Base-by-base conservation (phyloP, 2,329 filamentous ascomycete genomes). In the Neofusicoccum ribis region DNA sequence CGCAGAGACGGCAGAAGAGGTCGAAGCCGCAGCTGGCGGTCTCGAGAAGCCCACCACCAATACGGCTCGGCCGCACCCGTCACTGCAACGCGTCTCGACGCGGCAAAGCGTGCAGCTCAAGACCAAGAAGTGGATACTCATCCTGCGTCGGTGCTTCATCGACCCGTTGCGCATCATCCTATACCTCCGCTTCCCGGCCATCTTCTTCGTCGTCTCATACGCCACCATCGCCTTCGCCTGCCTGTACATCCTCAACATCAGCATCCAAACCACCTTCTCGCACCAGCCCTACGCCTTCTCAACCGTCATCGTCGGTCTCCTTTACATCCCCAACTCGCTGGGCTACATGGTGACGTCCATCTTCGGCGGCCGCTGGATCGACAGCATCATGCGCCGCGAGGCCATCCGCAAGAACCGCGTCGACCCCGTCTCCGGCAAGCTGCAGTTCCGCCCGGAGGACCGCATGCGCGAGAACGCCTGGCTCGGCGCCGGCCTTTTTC, bases 401-500 rank as follows among this genome's bases (percentile, higher is more conserved):
- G 77, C 77, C 0, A 68, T 69, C 2, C 76, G 74, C 66, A 75
- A 74, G 39, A 74, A 73, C 36, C 71, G 76, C 12, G 75, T 75
- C 66, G 76, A 79, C 60, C 71, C 70, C 4, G 54, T 23, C n/a
- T 68, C 70, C 1, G 77, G 77, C 20, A 76, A 74, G 54, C 70
- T 78, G 9, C 67, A 76, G 6, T 73, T 77, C 59, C 67, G 69
- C 3, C 77, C 77, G 0, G 75, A 78, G 68, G 77, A 79, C 56
- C 73, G 77, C n/a, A 78, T 79, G 76, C 69, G 71, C 23, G 77
- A 79, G 63, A 79, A 79, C 64, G 76, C 76, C 0, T 79, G 76
- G 77, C 68, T 78, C 1, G 76, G 74, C 5, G 74, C 72, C 6
- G 61, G 73, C 5, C 66, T 78, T 1, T 79, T 74, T 70, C 77